Conservation (phyloP, 140 eudicot genomes). For the Oenanthe javanica region DNA sequence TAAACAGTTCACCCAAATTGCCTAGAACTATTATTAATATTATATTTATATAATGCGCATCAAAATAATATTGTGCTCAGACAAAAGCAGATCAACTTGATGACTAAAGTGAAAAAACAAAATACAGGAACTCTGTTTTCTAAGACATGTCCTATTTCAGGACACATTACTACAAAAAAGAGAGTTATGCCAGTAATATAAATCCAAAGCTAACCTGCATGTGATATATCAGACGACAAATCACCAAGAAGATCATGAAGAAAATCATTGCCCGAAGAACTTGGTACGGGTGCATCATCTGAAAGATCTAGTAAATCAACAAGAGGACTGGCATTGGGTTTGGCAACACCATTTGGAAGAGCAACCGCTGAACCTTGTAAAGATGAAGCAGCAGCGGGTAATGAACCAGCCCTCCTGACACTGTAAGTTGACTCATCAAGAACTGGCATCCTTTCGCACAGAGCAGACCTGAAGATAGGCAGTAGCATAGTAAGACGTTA, state of each 20-base stretch:
- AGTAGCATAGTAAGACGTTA: conserved; percentile 8
- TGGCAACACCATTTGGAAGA: conserved; percentile 77
- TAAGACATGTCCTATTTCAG: not conserved
- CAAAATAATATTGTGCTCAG: not conserved
- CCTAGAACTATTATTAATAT: not conserved
- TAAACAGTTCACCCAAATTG: too few species aligned
- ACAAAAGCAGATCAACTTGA: not conserved
- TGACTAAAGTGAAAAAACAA: not conserved
- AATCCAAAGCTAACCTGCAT: conserved; percentile 47
- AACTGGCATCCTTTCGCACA: conserved; percentile 93
- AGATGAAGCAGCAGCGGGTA: conserved; percentile 55
- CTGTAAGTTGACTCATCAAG: conserved; percentile 88
- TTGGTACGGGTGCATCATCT: conserved; percentile 67
- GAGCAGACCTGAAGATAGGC: conserved; percentile 47
- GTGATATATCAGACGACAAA: conserved; percentile 46
- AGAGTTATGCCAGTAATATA: not conserved
- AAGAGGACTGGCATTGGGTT: conserved; percentile 60
- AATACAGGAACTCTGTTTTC: not conserved
- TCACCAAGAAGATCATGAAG: conserved; percentile 98
- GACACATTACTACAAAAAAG: not conserved
- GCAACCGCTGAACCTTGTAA: conserved; percentile 46
- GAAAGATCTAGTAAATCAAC: conserved; percentile 84
- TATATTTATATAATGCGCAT: not conserved
- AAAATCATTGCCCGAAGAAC: conserved; percentile 72
- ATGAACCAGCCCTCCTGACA: conserved; percentile 76